Evolutionary conservation across 2,329 filamentous ascomycete genomes (phyloP).

Genomic region (Elsinoe batatas): DNA sequence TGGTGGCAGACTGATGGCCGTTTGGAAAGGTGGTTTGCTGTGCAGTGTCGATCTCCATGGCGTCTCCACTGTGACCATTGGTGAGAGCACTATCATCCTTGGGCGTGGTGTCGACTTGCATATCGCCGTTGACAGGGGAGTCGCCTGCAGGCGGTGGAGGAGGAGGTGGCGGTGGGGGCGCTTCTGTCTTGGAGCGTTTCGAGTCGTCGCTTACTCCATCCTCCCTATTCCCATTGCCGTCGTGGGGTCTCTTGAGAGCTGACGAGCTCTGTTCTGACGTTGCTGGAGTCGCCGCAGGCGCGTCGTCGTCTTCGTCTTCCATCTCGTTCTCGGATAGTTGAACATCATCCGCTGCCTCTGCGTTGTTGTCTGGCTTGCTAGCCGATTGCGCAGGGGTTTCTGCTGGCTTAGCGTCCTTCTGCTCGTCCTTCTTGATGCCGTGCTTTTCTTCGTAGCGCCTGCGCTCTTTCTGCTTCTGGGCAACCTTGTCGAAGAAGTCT

Average conservation of each 20-base stretch:
- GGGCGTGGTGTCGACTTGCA: constrained; percentile 12
- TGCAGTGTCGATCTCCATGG: constrained; percentile 2
- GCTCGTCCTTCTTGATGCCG: constrained; percentile 19
- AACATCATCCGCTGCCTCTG: constrained; percentile 35
- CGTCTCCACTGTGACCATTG: not conserved
- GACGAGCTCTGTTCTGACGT: constrained; percentile 20
- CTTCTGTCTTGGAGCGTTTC: constrained; percentile 25
- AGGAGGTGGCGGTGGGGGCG: constrained; percentile 28
- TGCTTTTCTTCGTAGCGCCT: constrained; percentile 31
- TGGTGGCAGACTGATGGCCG: not conserved
- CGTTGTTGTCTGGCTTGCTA: not conserved
- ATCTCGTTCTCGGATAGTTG: constrained; percentile 23
- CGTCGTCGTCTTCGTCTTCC: constrained; percentile 15
- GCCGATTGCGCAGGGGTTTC: not conserved
- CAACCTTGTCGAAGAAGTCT: constrained; percentile 78
- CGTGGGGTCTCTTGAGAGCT: constrained; percentile 27
- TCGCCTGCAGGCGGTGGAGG: constrained; percentile 25
- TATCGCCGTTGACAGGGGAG: not conserved
- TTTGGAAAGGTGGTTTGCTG: not conserved
- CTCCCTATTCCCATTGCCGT: constrained; percentile 27
- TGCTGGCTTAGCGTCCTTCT: not conserved
- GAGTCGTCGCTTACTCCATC: constrained; percentile 19
- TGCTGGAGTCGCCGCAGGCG: constrained; percentile 20
- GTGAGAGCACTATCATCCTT: not conserved
- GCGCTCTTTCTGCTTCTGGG: constrained; percentile 57